These are phyloP conservation scores for Epichloe uncinata DNA, from an alignment of 2,329 filamentous ascomycete species.

Conservation along the genomic window DNA sequence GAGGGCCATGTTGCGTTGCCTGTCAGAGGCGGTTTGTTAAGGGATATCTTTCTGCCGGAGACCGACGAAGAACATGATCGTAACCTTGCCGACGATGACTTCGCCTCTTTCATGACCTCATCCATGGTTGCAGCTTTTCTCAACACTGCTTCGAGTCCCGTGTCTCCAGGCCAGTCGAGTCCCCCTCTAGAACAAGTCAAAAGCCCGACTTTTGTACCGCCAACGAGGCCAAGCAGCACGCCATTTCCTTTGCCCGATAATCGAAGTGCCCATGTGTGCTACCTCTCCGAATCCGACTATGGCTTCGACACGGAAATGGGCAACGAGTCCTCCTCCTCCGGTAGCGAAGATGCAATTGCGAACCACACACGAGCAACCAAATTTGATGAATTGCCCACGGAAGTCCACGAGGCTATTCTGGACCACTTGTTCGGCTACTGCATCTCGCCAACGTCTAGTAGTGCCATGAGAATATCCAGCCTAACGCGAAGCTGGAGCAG, in stretches of 20 bases:
- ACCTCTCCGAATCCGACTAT: conserved; percentile 13
- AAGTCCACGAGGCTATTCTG: conserved; percentile 60
- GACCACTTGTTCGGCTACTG: conserved; percentile 59
- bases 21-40: conserved; percentile 1
- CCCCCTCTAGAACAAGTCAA: conserved; percentile 36
- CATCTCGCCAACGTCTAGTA: conserved; percentile 45
- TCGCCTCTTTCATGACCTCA: conserved; percentile 23
- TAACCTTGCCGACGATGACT: conserved; percentile 17
- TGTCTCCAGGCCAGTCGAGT: conserved; percentile 39
- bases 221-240: conserved; percentile 42
- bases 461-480: conserved; percentile 38
- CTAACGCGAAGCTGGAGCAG: conserved; percentile 49
- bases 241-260: conserved; percentile 44
- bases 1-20: conserved; percentile 3
- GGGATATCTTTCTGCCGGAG: conserved; percentile 7
- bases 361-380: conserved; percentile 16
- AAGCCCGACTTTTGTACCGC: conserved; percentile 21
- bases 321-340: conserved; percentile 6
- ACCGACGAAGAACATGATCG: neutral
- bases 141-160: conserved; percentile 37
- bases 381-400: conserved; percentile 45
- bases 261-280: conserved; percentile 20
- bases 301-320: conserved; percentile 7
- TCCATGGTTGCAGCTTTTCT: conserved; percentile 23
- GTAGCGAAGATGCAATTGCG: conserved; percentile 9